These are phyloP conservation scores for Claviceps pazoutovae DNA, from an alignment of 2,329 filamentous ascomycete species.

Conservation along the genomic window DNA sequence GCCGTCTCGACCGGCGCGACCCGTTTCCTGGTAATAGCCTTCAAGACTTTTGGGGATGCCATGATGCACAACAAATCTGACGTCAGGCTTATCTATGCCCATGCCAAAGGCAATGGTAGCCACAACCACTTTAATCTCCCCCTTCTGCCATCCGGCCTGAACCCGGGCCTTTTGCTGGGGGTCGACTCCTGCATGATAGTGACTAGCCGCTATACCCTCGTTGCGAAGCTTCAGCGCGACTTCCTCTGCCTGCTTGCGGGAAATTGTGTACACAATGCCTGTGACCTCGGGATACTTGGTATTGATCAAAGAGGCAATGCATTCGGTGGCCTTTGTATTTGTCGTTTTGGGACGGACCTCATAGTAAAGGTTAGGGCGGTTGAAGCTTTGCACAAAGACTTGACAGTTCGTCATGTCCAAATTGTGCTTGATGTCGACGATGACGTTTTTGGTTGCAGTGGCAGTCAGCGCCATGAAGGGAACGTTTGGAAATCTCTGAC, in stretches of 20 bases:
- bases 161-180: slow-evolving; percentile 53
- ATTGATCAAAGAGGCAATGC: slow-evolving; percentile 54
- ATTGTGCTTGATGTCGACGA: slow-evolving; percentile 81
- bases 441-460: slow-evolving; percentile 87
- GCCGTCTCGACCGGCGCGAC: slow-evolving; percentile 84
- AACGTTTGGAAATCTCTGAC: slow-evolving; percentile 58
- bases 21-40: slow-evolving; percentile 97
- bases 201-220: slow-evolving; percentile 55
- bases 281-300: slow-evolving; percentile 55
- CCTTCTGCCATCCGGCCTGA: slow-evolving; percentile 72
- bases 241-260: slow-evolving; percentile 67
- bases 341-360: slow-evolving; percentile 64
- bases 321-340: slow-evolving; percentile 27
- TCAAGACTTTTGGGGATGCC: slow-evolving; percentile 88
- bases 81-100: slow-evolving; percentile 98
- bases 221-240: slow-evolving; percentile 57
- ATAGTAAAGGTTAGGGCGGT: slow-evolving; percentile 87
- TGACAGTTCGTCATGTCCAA: slow-evolving; percentile 69
- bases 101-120: slow-evolving; percentile 98
- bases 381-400: slow-evolving; percentile 85
- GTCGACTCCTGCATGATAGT: slow-evolving; percentile 76
- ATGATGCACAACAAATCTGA: slow-evolving; percentile 91
- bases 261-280: slow-evolving; percentile 89
- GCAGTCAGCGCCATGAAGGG: slow-evolving; percentile 92
- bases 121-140: slow-evolving; percentile 74